A percentile compares a stretch with the other conserved stretches of the same genome.
These are phyloP conservation scores for Amborella trichopoda DNA, from an alignment of 164 flowering plant species.

Conservation along the genomic window DNA sequence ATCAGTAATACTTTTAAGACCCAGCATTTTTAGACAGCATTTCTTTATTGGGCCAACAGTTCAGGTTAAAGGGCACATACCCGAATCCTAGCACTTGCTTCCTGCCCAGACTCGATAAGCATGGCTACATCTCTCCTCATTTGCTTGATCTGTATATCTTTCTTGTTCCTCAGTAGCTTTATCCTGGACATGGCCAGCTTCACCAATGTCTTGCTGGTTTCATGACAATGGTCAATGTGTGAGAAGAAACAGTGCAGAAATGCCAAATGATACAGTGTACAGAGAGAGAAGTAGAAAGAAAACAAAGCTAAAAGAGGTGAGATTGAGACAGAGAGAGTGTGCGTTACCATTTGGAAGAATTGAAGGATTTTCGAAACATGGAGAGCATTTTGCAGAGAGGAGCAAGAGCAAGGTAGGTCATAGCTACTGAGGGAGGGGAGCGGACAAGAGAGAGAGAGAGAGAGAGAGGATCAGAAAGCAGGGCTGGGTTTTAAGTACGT, in stretches of 20 bases:
- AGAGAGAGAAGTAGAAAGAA: neutral
- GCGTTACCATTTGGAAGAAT: slow-evolving; percentile 71
- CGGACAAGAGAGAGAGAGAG: neutral
- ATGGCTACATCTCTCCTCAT: slow-evolving; percentile 89
- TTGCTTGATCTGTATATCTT: slow-evolving; percentile 67
- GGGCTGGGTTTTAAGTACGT: neutral
- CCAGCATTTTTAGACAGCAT: too few species aligned
- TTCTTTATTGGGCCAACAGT: too few species aligned
- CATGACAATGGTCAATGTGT: neutral
- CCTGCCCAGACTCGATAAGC: slow-evolving; percentile 84
- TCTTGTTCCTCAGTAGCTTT: slow-evolving; percentile 90
- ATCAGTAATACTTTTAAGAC: too few species aligned
- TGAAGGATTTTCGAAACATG: slow-evolving; percentile 51
- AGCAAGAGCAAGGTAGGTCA: slow-evolving; percentile 9
- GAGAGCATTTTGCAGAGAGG: slow-evolving; percentile 28
- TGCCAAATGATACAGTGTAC: neutral
- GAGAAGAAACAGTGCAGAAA: neutral
- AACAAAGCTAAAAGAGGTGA: neutral
- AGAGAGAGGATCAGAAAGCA: neutral
- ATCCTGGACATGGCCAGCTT: slow-evolving; percentile 86
- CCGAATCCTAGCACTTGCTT: slow-evolving; percentile 85
- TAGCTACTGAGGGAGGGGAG: slow-evolving; percentile 16
- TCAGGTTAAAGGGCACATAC: slow-evolving; percentile 29
- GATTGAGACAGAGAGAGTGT: neutral
- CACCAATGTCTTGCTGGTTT: slow-evolving; percentile 71